Evolutionary conservation across 176 grass and related monocot genomes (phyloP), one percentile per base, ranked within the genome.

Genomic region (Dactylis glomerata): DNA sequence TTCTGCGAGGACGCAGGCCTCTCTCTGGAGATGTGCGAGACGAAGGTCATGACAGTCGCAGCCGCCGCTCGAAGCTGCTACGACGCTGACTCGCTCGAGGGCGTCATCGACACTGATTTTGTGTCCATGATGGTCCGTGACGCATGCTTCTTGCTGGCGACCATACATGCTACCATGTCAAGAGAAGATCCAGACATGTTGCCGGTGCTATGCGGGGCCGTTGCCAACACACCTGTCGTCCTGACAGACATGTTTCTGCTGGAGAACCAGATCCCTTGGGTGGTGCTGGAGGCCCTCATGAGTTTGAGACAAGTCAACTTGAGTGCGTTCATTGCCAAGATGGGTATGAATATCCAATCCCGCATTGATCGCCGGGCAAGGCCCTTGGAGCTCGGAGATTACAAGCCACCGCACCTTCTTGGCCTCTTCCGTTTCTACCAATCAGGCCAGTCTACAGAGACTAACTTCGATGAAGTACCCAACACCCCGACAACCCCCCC

Each of bases 191-290:
- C 40, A 9, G 40, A 10, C 40, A 45, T 13, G 9, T 45, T 13
- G 9, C 3, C 55, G n/a, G 1, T 62, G 27, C 3, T 67, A 22
- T 3, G 38, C 2, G 3, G 10, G 4, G 2, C 4, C 4, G 2
- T 1, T 6, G 30, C 28, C 27, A 65, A 24, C 56, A 26, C 5
- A 65, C 0, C 1, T 33, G 13, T 65, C 2, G 30, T 79, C n/a
- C 0, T 13, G 1, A 26, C 14, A 38, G 68, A 83, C 15, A 44
- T 73, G 2, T 45, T 83, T 24, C n/a, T 59, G 33, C 15, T 73
- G 0, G 81, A 83, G 68, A 83, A 73, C 50, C 81, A 73, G 23
- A 20, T 83, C 37, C 81, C 81, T 0, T 73, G 81, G 81, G 1
- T 32, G 8, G 81, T 73, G 15, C 36, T 83, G 15, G 0, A 45